These are phyloP conservation scores for Avena atlantica DNA, from an alignment of 176 grass and related monocot genomes.

Conservation along the genomic window DNA sequence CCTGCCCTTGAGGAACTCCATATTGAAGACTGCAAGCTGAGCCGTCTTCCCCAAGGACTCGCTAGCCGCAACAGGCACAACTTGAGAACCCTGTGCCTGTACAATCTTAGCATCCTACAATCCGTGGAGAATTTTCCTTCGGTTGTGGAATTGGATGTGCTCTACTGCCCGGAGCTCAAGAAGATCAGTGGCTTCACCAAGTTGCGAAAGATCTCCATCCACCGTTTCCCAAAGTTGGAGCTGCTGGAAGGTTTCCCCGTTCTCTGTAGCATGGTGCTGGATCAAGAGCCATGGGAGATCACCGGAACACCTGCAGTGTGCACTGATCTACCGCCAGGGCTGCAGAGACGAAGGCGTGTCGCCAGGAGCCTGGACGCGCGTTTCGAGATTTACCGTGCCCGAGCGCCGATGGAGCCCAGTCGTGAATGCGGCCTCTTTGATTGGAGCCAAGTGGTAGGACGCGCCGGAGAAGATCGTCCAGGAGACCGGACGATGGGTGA, in stretches of 20 bases:
- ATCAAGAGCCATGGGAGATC: background rate
- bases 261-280: background rate
- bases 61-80: background rate
- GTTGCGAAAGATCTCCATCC: background rate
- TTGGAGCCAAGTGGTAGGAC: too few species aligned
- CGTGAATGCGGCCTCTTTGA: too few species aligned
- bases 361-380: too few species aligned
- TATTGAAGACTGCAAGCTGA: background rate
- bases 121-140: background rate
- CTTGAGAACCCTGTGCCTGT: rapidly evolving
- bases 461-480: too few species aligned
- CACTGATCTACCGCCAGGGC: too few species aligned
- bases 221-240: background rate
- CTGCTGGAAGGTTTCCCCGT: background rate
- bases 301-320: background rate
- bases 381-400: too few species aligned
- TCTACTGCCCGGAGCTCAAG: background rate
- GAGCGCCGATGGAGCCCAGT: too few species aligned
- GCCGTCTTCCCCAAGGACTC: background rate
- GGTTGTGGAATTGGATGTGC: background rate
- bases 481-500: too few species aligned
- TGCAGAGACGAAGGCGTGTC: too few species aligned
- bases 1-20: rapidly evolving
- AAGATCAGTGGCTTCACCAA: background rate
- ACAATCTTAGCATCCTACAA: background rate